These are phyloP conservation scores for Elsinoe arachidis DNA, from an alignment of 2,329 filamentous ascomycete species.

Conservation along the genomic window DNA sequence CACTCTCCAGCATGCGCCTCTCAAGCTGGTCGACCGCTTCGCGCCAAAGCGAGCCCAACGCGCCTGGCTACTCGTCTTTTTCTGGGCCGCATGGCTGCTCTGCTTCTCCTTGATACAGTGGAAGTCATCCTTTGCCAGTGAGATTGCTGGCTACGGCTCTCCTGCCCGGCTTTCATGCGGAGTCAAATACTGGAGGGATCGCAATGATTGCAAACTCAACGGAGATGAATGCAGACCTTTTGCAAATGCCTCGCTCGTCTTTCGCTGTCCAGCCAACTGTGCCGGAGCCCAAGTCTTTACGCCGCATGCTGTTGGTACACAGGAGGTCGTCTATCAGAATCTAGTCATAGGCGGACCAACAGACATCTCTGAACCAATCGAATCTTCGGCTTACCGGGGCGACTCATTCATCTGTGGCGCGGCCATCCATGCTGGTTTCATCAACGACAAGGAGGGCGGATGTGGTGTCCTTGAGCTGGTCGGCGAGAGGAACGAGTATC, in stretches of 20 bases:
- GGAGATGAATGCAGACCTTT: slow-evolving; percentile 70
- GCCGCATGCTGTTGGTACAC: slow-evolving; percentile 63
- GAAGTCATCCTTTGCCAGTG: slow-evolving; percentile 49
- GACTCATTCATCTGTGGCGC: slow-evolving; percentile 83
- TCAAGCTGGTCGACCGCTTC: slow-evolving; percentile 53
- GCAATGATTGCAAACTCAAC: slow-evolving; percentile 65
- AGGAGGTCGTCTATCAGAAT: slow-evolving; percentile 49
- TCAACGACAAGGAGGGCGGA: slow-evolving; percentile 62
- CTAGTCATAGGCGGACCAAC: slow-evolving; percentile 48
- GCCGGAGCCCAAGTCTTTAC: slow-evolving; percentile 57
- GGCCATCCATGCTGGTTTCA: slow-evolving; percentile 74
- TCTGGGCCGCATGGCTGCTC: slow-evolving; percentile 59
- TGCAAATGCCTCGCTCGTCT: slow-evolving; percentile 58
- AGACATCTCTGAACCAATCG: slow-evolving; percentile 29
- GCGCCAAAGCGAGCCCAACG: slow-evolving; percentile 53
- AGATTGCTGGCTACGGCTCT: slow-evolving; percentile 59
- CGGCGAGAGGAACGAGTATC: slow-evolving; percentile 57
- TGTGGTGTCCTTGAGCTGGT: slow-evolving; percentile 72
- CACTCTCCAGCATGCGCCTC: slow-evolving; percentile 56
- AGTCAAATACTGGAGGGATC: slow-evolving; percentile 59
- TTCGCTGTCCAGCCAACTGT: slow-evolving; percentile 68
- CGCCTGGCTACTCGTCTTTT: slow-evolving; percentile 49
- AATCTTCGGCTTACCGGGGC: slow-evolving; percentile 63
- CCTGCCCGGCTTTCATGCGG: slow-evolving; percentile 60
- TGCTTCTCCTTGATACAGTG: slow-evolving; percentile 62